Evolutionary conservation across 495 filamentous ascomycete genomes (phyloP), one percentile per base, ranked within the genome.

Genomic region (Aspergillus biplanus): DNA sequence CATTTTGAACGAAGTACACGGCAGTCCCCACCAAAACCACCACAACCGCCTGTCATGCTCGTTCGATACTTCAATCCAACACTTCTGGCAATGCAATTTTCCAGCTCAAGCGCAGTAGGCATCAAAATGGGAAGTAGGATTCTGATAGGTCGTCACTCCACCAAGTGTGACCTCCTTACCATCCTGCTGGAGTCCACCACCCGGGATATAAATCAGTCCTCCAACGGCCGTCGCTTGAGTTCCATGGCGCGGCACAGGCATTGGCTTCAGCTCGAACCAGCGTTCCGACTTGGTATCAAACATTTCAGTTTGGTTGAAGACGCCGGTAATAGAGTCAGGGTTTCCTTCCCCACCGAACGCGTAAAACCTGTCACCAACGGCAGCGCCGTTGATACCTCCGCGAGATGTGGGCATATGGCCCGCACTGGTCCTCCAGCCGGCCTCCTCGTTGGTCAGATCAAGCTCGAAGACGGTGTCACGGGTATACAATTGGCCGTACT

Each of bases 391-490:
- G 12, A 59, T 9, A 15, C 57, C 57, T 8, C 56, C 56, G 5
- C 56, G 35, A 16, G 35, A 9, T 9, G 32, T 27, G 1, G 56
- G 37, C 56, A 58, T 58, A 32, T n/a, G 56, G n/a, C 15, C 56
- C 15, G 11, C 1, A 15, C 56, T 58, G 0, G 39, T 47, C 21
- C 21, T 42, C 56, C 56, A 58, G 1, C 56, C 56, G 0, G 4
- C 7, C 37, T 3, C 34, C 33, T 47, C 34, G 15, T 46, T 13
- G 3, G 37, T 15, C 11, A 59, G n/a, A 33, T 59, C 44, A 18
- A 59, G 42, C 56, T 59, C 39, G 16, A 59, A 59, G 1, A 49
- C 56, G 21, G 56, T 47, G 56, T 58, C 56, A 6, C 35, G 39
- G 27, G 39, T 49, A 33, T 59, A 33, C 56, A 15, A 12, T 39